Percentiles rank a stretch among this genome's conserved stretches.
phyloP scores from a whole-genome alignment of 73 alveolate species.

The Tetrahymena elliotti region DNA sequence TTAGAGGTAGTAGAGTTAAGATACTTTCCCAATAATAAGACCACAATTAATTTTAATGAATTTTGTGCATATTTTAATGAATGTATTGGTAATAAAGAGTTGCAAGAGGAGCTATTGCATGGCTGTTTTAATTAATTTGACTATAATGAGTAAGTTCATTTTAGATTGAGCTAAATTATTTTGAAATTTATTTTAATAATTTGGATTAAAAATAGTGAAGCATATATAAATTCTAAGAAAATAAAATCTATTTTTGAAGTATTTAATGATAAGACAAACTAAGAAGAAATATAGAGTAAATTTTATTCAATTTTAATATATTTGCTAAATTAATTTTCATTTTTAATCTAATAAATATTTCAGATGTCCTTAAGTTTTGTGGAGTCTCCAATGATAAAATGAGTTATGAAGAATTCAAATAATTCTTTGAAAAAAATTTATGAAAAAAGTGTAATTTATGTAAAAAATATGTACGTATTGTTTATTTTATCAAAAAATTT shows the following conservation, averaged over 20 bases:
- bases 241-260: constrained; percentile 9
- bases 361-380: constrained; percentile 38
- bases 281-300: constrained; percentile 36
- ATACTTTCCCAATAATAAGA: constrained; percentile 33
- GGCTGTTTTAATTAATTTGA: constrained; percentile 22
- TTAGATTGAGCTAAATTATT: not conserved
- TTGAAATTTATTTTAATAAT: not conserved
- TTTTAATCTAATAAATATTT: not conserved
- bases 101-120: constrained; percentile 14
- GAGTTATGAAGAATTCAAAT: constrained; percentile 26
- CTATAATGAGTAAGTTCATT: not conserved
- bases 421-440: constrained; percentile 26
- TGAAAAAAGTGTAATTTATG: not conserved
- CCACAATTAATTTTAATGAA: constrained; percentile 21
- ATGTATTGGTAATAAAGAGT: constrained; percentile 21
- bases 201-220: not conserved
- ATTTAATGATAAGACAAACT: constrained; percentile 24
- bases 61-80: constrained; percentile 22
- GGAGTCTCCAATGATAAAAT: constrained; percentile 26
- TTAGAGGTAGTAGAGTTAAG: constrained; percentile 19
- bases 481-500: no score
- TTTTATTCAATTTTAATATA: no score
- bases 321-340: not conserved
- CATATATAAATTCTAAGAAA: constrained; percentile 20
- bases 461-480: not conserved